phyloP scores from a whole-genome alignment of 2,329 filamentous ascomycete genomes.

The Metarhizium brunneum region DNA sequence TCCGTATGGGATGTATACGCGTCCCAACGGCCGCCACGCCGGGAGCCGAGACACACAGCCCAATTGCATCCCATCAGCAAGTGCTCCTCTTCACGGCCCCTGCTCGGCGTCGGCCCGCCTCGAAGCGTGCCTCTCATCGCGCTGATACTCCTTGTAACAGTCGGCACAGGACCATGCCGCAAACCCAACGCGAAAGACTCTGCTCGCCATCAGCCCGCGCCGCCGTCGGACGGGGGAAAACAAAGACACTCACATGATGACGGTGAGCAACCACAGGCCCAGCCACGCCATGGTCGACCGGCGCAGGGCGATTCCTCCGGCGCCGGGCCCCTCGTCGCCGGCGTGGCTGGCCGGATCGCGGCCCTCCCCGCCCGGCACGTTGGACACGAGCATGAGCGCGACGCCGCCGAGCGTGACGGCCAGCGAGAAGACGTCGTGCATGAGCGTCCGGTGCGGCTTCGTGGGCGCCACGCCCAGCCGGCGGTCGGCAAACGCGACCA shows the following conservation, averaged over 20 bases:
- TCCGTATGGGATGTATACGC: too few species aligned
- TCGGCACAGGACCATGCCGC: not conserved
- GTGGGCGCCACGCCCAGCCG: constrained; percentile 16
- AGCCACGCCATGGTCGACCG: not conserved
- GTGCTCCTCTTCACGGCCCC: not conserved
- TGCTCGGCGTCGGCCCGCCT: not conserved
- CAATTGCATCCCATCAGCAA: too few species aligned
- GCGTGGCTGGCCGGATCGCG: not conserved
- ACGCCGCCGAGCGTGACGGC: constrained; percentile 24
- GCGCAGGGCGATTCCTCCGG: constrained; percentile 9
- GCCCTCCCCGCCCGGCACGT: not conserved
- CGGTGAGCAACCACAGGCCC: constrained; percentile 12
- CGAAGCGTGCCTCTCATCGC: not conserved
- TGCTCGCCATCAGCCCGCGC: not conserved
- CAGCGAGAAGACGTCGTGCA: constrained; percentile 24
- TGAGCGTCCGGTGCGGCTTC: constrained; percentile 17
- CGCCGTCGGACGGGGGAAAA: not conserved
- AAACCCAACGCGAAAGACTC: not conserved
- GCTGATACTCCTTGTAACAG: not conserved
- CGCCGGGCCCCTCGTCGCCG: not conserved
- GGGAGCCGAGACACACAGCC: too few species aligned
- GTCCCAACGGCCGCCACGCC: too few species aligned
- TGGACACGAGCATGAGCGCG: constrained; percentile 22
- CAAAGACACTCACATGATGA: constrained; percentile 16
- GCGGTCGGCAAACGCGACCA: constrained; percentile 19